Evolutionary conservation across 495 filamentous ascomycete genomes (phyloP).

Genomic region (Aspergillus mulundensis): DNA sequence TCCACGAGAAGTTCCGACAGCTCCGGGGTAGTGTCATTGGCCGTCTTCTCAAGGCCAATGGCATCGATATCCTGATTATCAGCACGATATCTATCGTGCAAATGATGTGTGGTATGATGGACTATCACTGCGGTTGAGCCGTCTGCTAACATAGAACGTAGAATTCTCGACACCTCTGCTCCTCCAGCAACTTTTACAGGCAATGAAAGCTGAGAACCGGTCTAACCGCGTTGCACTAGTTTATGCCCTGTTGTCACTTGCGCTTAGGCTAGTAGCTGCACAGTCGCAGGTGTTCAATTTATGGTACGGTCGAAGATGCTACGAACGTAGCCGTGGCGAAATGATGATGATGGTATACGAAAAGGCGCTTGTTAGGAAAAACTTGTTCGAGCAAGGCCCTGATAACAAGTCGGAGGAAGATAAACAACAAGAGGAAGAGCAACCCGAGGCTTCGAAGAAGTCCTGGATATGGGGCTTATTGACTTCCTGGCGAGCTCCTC

Average conservation of each 20-base stretch:
- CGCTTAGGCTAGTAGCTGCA: slow-evolving; percentile 54
- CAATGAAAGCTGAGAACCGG: slow-evolving; percentile 53
- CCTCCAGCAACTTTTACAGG: slow-evolving; percentile 64
- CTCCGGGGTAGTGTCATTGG: slow-evolving; percentile 66
- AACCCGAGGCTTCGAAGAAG: slow-evolving; percentile 5
- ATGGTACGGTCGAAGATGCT: slow-evolving; percentile 71
- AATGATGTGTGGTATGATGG: slow-evolving; percentile 47
- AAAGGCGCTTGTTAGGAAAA: slow-evolving; percentile 73
- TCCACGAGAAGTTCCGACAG: slow-evolving; percentile 69
- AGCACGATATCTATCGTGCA: slow-evolving; percentile 58
- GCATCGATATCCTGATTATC: slow-evolving; percentile 67
- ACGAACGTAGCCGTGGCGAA: slow-evolving; percentile 76
- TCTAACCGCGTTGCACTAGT: slow-evolving; percentile 55
- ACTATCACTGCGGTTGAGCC: not conserved
- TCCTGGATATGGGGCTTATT: slow-evolving; percentile 18
- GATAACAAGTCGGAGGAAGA: slow-evolving; percentile 15
- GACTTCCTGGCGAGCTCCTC: slow-evolving; percentile 12
- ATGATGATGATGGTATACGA: slow-evolving; percentile 87
- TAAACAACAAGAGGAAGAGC: slow-evolving; percentile 1
- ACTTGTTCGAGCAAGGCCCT: slow-evolving; percentile 50
- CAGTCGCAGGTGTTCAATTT: slow-evolving; percentile 67
- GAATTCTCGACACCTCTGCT: slow-evolving; percentile 62
- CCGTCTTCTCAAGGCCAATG: slow-evolving; percentile 69
- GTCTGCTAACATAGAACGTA: slow-evolving; percentile 18
- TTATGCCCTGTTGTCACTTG: slow-evolving; percentile 60